phyloP scores from a whole-genome alignment of 352 stramenopile species.

The Porosira glacialis region DNA sequence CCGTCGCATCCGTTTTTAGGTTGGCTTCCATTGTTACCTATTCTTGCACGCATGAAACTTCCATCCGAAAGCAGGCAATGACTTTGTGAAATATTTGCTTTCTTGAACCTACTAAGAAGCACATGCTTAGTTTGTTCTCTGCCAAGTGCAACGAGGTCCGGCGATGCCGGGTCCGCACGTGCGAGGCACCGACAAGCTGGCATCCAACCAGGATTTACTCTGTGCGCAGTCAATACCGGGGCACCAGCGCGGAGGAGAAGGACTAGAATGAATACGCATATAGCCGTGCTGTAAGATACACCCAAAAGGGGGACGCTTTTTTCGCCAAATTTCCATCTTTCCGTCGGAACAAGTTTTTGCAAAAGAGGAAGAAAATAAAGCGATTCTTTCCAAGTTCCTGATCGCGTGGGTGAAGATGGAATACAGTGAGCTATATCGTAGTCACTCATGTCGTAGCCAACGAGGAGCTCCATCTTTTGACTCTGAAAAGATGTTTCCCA shows the following conservation, averaged over 20 bases:
- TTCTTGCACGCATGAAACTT: conserved; percentile 51
- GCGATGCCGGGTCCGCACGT: conserved; percentile 63
- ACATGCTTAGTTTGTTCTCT: conserved; percentile 78
- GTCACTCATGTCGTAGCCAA: conserved; percentile 65
- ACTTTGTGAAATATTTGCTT: conserved; percentile 44
- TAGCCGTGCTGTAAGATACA: conserved; percentile 33
- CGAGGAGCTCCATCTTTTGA: conserved; percentile 50
- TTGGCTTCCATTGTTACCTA: conserved; percentile 3
- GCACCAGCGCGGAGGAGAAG: conserved; percentile 37
- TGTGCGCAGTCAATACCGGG: conserved; percentile 18
- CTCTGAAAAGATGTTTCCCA: conserved; percentile 43
- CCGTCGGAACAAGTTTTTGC: conserved; percentile 23
- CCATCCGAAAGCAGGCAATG: conserved; percentile 58
- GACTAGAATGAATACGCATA: conserved; percentile 31
- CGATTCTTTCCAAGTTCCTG: conserved; percentile 25
- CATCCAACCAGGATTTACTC: conserved; percentile 55
- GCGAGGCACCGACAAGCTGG: conserved; percentile 72
- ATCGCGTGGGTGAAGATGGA: conserved; percentile 29
- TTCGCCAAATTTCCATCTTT: conserved; percentile 38
- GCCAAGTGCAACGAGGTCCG: conserved; percentile 68
- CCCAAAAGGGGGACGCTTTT: conserved; percentile 23
- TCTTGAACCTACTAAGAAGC: conserved; percentile 64
- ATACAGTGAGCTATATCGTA: conserved; percentile 44
- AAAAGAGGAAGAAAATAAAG: conserved; percentile 35
- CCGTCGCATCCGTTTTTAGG: not conserved